Evolutionary conservation across 768 basidiomycete genomes (phyloP), one percentile per base, ranked within the genome.

Genomic region (Pisolithus orientalis): DNA sequence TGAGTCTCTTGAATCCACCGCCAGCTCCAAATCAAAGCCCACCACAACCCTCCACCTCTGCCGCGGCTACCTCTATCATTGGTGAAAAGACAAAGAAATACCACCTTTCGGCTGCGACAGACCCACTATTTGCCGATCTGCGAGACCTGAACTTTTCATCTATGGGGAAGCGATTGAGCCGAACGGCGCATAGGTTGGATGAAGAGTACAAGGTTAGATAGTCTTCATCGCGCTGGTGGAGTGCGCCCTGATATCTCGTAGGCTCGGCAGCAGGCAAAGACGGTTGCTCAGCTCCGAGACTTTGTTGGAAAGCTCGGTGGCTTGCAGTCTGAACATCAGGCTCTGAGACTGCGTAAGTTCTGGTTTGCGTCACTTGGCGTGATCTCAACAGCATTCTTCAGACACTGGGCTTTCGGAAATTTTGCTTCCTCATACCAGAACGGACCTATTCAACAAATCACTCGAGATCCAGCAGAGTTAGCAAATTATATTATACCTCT

Each of bases 221-320:
- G 31, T 6, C 31, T 38, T 25, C 6, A 0, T 27, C 28, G 32
- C 24, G 31, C 14, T 28, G 27, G 29, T 40, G 38, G 14, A 28
- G 44, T 54, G 42, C 47, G 25, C 28, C 51, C 44, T 59, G 44
- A 53, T 24, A 32, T 16, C 40, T 43, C 21, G 11, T 62, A 91
- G 89, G 84, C 86, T 44, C 82, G 89, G 52, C 80, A 90, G 51
- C 84, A 93, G 69, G 83, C 93, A 16, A 91, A 93, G 70, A 94
- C 92, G 11, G 87, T 94, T 16, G 82, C 87, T 10, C 91, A 99
- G 68, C 74, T 99, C 60, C 81, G 87, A 52, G 91, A 94, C 63
- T 97, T 99, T 69, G 96, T 99, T 17, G 94, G 94, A 11, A 94
- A 90, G 64, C 75, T 99, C 2, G 91, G 94, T 21, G 92, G 93